phyloP scores from a whole-genome alignment of 2,329 filamentous ascomycete species.

The Fusarium citri region DNA sequence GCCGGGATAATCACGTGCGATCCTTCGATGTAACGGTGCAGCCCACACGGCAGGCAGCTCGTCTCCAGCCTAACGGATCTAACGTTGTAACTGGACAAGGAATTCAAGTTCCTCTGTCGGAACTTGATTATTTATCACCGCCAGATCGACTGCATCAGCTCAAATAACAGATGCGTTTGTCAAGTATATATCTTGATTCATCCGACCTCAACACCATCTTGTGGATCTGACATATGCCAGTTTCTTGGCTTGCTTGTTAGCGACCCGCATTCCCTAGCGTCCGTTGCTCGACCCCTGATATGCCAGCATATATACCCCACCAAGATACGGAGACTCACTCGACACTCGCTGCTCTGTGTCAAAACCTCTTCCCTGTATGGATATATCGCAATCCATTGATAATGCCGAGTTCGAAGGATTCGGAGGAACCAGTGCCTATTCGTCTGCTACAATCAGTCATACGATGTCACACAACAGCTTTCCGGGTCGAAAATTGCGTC shows the following conservation, averaged over 20 bases:
- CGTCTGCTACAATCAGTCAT: neutral
- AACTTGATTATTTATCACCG: neutral
- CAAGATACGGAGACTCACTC: neutral
- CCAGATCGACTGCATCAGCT: neutral
- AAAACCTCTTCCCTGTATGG: neutral
- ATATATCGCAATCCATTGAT: neutral
- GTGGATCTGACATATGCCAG: neutral
- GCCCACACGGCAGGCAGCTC: neutral
- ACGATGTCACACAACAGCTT: neutral
- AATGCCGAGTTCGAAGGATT: neutral
- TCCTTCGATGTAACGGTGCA: neutral
- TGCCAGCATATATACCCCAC: neutral
- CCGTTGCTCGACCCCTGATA: neutral
- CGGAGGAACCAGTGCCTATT: neutral
- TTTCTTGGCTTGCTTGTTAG: neutral
- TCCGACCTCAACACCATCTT: neutral
- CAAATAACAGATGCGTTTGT: neutral
- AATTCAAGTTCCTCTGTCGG: neutral
- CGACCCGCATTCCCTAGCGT: neutral
- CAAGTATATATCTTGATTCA: neutral
- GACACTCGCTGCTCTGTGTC: neutral
- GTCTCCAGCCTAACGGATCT: neutral
- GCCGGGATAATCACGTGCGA: slow-evolving; percentile 12
- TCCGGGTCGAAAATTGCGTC: neutral
- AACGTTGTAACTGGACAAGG: neutral